Percentiles rank a stretch among this genome's conserved stretches.
Conservation (phyloP, 345 rosid genomes). For the Reutealis trisperma region DNA sequence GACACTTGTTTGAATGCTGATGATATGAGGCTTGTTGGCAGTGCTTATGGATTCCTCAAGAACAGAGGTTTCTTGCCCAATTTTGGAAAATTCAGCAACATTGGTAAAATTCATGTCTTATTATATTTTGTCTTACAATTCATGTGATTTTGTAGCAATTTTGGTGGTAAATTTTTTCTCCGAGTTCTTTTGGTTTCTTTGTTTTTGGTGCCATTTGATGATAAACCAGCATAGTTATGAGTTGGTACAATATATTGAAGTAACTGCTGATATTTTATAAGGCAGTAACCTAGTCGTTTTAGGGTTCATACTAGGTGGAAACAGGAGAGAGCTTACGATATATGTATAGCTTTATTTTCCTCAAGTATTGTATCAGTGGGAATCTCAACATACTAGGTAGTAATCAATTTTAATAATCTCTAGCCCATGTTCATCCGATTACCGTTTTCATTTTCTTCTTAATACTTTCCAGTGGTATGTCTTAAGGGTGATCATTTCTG, state of each 20-base stretch:
- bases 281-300: background rate
- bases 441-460: background rate
- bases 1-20: constrained; percentile 92
- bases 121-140: background rate
- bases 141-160: background rate
- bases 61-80: constrained; percentile 62
- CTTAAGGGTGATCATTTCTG: background rate
- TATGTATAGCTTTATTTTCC: too few relatives aligned
- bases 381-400: background rate
- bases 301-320: background rate
- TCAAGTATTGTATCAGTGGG: too few relatives aligned
- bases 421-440: background rate
- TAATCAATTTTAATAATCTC: too few relatives aligned
- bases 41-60: constrained; percentile 65
- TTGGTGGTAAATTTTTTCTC: background rate
- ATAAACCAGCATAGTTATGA: background rate
- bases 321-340: background rate
- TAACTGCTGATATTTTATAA: background rate
- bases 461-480: background rate
- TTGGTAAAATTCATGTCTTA: constrained; percentile 40
- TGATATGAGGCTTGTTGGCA: constrained; percentile 80
- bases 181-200: background rate
- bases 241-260: background rate
- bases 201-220: background rate
- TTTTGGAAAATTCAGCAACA: constrained; percentile 70